Percentiles rank a stretch among this genome's conserved stretches.
Evolutionary conservation across 2,329 filamentous ascomycete species (phyloP).

Genomic region (Trichophyton schoenleinii): DNA sequence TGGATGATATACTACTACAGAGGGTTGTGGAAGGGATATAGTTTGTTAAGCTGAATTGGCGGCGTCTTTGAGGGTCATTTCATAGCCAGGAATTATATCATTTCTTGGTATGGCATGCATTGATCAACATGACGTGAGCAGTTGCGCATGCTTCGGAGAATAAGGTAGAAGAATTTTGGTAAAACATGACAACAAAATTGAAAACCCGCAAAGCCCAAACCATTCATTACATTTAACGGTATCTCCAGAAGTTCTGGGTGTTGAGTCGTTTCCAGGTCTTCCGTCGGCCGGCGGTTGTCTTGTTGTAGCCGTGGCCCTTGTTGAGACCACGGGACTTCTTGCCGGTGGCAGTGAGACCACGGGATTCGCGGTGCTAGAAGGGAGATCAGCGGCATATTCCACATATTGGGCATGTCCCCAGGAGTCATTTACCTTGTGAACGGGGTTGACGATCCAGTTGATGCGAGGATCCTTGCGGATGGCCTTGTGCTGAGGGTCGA

Average conservation of each 20-base stretch:
- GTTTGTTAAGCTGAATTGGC: background rate
- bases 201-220: conserved; percentile 1
- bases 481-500: conserved; percentile 99
- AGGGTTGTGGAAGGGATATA: background rate
- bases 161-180: conserved; percentile 2
- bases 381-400: conserved; percentile 6
- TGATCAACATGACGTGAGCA: background rate
- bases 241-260: conserved; percentile 97
- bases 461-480: conserved; percentile 98
- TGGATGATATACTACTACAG: background rate
- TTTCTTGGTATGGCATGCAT: conserved; percentile 5
- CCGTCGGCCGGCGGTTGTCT: conserved; percentile 90
- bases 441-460: conserved; percentile 99
- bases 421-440: conserved; percentile 62
- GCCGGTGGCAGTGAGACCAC: conserved; percentile 94
- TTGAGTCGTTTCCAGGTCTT: conserved; percentile 99
- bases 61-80: background rate
- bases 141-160: background rate
- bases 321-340: conserved; percentile 99
- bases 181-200: conserved; percentile 4
- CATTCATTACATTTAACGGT: conserved; percentile 49
- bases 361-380: conserved; percentile 76
- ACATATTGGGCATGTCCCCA: background rate
- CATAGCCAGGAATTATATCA: conserved; percentile 3
- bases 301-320: conserved; percentile 99